Percentiles rank a stretch among this genome's conserved stretches.
These are phyloP conservation scores for Sporothrix schenckii DNA, from an alignment of 2,329 filamentous ascomycete species.

Conservation along the genomic window DNA sequence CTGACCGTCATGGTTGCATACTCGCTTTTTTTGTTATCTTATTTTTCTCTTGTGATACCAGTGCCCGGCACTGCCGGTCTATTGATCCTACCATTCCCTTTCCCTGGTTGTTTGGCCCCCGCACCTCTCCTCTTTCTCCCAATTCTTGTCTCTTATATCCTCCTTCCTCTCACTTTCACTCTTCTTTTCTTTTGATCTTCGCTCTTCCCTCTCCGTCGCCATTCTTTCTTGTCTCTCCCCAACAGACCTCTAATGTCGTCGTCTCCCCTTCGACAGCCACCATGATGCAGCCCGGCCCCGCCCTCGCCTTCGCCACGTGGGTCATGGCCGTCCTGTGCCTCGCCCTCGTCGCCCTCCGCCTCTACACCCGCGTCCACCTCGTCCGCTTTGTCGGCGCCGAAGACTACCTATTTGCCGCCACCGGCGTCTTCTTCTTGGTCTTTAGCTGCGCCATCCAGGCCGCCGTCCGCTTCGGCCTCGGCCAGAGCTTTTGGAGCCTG, in stretches of 20 bases:
- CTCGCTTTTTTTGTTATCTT: background rate
- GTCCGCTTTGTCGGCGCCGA: slow-evolving; percentile 45
- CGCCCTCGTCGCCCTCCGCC: slow-evolving; percentile 43
- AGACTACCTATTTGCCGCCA: slow-evolving; percentile 45
- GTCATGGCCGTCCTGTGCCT: slow-evolving; percentile 43
- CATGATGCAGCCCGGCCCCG: slow-evolving; percentile 38
- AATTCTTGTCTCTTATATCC: background rate
- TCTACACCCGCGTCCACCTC: slow-evolving; percentile 46
- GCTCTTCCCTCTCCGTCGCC: background rate
- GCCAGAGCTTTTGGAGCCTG: slow-evolving; percentile 43
- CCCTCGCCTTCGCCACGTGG: slow-evolving; percentile 45
- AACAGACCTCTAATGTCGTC: slow-evolving; percentile 10
- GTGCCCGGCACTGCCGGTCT: slow-evolving; percentile 1
- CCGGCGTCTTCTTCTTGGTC: slow-evolving; percentile 44
- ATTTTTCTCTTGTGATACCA: background rate
- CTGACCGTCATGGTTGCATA: background rate
- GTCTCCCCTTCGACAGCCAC: background rate
- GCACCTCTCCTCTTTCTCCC: background rate
- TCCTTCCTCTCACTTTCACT: background rate
- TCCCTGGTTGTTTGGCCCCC: background rate
- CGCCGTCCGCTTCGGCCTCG: slow-evolving; percentile 44
- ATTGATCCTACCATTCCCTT: background rate
- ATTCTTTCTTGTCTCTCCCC: background rate
- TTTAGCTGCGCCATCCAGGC: slow-evolving; percentile 45
- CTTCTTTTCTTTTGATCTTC: background rate